Conservation (phyloP, 2,329 filamentous ascomycete genomes). For the Acephala macrosclerotiorum region DNA sequence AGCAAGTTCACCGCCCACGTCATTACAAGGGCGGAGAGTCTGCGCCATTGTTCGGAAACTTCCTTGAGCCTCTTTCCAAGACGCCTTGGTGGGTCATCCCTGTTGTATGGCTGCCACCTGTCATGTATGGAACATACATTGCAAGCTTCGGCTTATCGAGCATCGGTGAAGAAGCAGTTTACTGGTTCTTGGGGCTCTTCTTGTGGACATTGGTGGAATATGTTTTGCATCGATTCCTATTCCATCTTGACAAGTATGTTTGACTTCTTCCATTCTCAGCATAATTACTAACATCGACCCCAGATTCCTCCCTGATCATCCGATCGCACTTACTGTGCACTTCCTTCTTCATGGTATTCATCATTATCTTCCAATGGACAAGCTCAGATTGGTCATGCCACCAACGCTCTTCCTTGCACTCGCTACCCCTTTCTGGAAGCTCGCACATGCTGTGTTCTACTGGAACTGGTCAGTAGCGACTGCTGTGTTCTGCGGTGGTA, state of each 20-base stretch:
- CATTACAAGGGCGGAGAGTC: slow-evolving; percentile 95
- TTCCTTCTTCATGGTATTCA: slow-evolving; percentile 97
- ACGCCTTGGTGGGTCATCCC: slow-evolving; percentile 96
- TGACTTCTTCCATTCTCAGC: neutral
- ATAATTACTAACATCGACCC: slow-evolving; percentile 39
- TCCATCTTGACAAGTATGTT: slow-evolving; percentile 89
- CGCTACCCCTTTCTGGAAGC: slow-evolving; percentile 89
- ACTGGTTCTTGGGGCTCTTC: slow-evolving; percentile 74
- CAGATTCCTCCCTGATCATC: slow-evolving; percentile 89
- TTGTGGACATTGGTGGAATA: slow-evolving; percentile 95
- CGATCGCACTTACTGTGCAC: slow-evolving; percentile 83
- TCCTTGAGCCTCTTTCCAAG: slow-evolving; percentile 95
- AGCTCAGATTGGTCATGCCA: slow-evolving; percentile 95
- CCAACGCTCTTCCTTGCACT: slow-evolving; percentile 85
- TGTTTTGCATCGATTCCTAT: slow-evolving; percentile 84
- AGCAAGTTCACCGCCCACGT: slow-evolving; percentile 93
- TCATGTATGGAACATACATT: slow-evolving; percentile 74
- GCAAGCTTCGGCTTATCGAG: slow-evolving; percentile 67
- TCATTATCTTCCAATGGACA: slow-evolving; percentile 99
- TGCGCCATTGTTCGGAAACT: slow-evolving; percentile 95
- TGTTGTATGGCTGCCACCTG: slow-evolving; percentile 80
- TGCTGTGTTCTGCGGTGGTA: slow-evolving; percentile 84
- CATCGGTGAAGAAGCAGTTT: slow-evolving; percentile 57
- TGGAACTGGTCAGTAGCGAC: slow-evolving; percentile 86
- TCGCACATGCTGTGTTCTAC: slow-evolving; percentile 83